Percentiles rank a stretch among this genome's conserved stretches.
These are phyloP conservation scores for Mycena leptocephala DNA, from an alignment of 768 basidiomycete genomes.

Conservation along the genomic window DNA sequence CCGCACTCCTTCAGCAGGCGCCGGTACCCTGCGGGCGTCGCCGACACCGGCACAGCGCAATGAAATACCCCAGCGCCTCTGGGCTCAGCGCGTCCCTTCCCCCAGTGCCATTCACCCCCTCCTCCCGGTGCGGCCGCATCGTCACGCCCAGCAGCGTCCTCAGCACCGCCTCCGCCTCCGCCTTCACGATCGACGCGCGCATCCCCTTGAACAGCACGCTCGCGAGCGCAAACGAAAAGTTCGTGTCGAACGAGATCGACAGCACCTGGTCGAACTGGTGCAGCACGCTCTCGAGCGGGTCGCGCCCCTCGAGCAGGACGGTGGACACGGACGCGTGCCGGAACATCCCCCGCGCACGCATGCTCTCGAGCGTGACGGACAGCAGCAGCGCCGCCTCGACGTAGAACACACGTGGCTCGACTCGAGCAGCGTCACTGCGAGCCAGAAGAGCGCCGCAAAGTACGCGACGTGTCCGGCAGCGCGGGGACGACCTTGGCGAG, in stretches of 20 bases:
- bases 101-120: conserved; percentile 52
- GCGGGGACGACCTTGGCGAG: conserved; percentile 85
- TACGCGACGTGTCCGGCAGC: conserved; percentile 81
- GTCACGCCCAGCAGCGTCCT: conserved; percentile 77
- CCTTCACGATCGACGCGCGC: conserved; percentile 75
- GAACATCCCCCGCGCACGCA: conserved; percentile 76
- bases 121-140: conserved; percentile 57
- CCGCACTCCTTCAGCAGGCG: conserved; percentile 76
- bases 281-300: conserved; percentile 76
- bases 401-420: conserved; percentile 82
- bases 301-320: conserved; percentile 77
- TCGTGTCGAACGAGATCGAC: conserved; percentile 83
- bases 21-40: conserved; percentile 69
- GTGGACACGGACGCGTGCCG: conserved; percentile 65
- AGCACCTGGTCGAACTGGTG: conserved; percentile 82
- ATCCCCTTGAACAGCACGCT: conserved; percentile 91
- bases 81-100: conserved; percentile 62
- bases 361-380: conserved; percentile 73
- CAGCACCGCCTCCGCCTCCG: conserved; percentile 74
- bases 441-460: conserved; percentile 86
- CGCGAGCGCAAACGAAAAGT: conserved; percentile 88
- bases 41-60: conserved; percentile 84
- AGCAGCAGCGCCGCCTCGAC: conserved; percentile 80
- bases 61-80: conserved; percentile 84
- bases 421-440: conserved; percentile 88